These are phyloP conservation scores for Parathielavia hyrcaniae DNA, from an alignment of 495 filamentous ascomycete species.

Conservation along the genomic window DNA sequence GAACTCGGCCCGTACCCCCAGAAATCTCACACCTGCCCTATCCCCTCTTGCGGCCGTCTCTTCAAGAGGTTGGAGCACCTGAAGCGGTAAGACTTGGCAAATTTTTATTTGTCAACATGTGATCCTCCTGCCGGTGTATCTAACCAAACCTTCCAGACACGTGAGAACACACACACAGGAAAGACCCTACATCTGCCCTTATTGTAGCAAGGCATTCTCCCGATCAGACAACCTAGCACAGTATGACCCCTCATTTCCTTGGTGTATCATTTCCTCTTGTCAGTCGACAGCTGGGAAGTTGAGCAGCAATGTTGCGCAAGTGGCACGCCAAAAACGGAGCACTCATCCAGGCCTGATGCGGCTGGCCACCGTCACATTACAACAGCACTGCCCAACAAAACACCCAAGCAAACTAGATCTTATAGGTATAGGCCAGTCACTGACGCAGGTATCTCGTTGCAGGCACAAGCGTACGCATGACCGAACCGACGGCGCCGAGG, in stretches of 20 bases:
- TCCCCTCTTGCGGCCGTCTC: constrained; percentile 90
- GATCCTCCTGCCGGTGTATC: constrained; percentile 39
- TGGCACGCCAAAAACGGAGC: constrained; percentile 27
- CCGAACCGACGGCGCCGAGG: constrained; percentile 64
- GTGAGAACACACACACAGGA: constrained; percentile 99
- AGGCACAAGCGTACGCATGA: constrained; percentile 97
- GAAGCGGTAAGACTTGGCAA: constrained; percentile 71
- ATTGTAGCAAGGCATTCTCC: constrained; percentile 98
- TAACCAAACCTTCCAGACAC: constrained; percentile 70
- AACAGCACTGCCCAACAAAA: constrained; percentile 32
- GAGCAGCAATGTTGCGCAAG: constrained; percentile 33
- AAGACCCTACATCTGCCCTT: constrained; percentile 91
- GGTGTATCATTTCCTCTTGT: constrained; percentile 32
- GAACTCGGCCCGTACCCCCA: constrained; percentile 94
- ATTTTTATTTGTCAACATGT: constrained; percentile 44
- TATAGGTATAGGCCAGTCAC: constrained; percentile 20
- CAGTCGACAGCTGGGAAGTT: constrained; percentile 22
- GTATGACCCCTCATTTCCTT: constrained; percentile 52
- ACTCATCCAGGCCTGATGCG: constrained; percentile 23
- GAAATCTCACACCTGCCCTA: constrained; percentile 98
- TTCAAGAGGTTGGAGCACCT: constrained; percentile 99
- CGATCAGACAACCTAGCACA: constrained; percentile 97
- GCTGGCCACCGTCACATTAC: constrained; percentile 22
- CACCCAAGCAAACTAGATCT: constrained; percentile 23
- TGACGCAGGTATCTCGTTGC: constrained; percentile 32